Percentiles rank a stretch among this genome's conserved stretches.
Conservation (phyloP, 768 basidiomycete genomes). For the Neoboletus brunneissimus region DNA sequence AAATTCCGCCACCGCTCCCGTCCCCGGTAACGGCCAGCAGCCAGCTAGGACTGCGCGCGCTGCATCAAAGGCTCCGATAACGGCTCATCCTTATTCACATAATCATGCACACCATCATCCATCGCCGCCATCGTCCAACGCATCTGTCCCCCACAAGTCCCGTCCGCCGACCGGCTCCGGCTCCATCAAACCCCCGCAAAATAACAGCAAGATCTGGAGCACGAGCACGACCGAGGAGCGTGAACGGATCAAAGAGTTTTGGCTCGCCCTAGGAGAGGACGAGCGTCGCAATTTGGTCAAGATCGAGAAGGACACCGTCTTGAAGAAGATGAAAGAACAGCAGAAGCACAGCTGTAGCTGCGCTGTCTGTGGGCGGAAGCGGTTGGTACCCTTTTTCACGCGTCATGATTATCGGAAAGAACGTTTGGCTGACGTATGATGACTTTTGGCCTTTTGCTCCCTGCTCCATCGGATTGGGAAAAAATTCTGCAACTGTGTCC, state of each 20-base stretch:
- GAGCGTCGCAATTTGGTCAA: slow-evolving; percentile 91
- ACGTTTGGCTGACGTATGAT: slow-evolving; percentile 21
- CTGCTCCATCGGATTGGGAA: slow-evolving; percentile 17
- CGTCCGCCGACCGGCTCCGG: slow-evolving; percentile 30
- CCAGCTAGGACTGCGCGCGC: slow-evolving; percentile 43
- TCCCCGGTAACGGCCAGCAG: slow-evolving; percentile 32
- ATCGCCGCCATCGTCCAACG: slow-evolving; percentile 39
- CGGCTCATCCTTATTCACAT: slow-evolving; percentile 48
- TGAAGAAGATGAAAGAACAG: slow-evolving; percentile 99
- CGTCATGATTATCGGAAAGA: slow-evolving; percentile 15
- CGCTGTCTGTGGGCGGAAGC: slow-evolving; percentile 95
- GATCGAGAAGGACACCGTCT: slow-evolving; percentile 96
- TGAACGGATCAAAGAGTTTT: slow-evolving; percentile 97
- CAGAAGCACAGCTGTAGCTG: slow-evolving; percentile 95
- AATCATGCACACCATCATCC: slow-evolving; percentile 55
- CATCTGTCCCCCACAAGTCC: slow-evolving; percentile 32
- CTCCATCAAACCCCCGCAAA: slow-evolving; percentile 31
- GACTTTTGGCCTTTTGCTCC: slow-evolving; percentile 25
- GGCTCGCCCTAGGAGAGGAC: slow-evolving; percentile 89
- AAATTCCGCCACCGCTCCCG: slow-evolving; percentile 35
- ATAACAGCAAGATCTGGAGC: slow-evolving; percentile 88
- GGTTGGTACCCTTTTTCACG: slow-evolving; percentile 54
- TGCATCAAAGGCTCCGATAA: slow-evolving; percentile 57
- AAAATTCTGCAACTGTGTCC: slow-evolving; percentile 7
- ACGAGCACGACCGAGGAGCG: slow-evolving; percentile 90